A percentile compares a stretch with the other conserved stretches of the same genome.
Conservation (phyloP, 163 green algal genomes). For the Chlorella variabilis region DNA sequence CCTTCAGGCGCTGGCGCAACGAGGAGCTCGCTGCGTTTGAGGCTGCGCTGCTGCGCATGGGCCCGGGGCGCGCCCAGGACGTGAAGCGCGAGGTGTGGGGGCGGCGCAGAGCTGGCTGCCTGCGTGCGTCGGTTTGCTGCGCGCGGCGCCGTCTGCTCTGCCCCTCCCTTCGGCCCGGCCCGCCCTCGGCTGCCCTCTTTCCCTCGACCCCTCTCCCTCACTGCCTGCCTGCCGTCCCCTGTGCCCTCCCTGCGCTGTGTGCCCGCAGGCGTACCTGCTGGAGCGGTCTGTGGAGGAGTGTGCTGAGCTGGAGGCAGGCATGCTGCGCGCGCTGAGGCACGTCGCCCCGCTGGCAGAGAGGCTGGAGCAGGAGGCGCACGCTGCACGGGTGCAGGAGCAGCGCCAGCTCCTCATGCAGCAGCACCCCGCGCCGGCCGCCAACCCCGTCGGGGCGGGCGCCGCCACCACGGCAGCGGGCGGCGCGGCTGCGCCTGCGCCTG, state of each 20-base stretch:
- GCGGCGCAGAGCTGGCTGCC: too few relatives aligned
- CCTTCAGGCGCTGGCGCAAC: slow-evolving; percentile 46
- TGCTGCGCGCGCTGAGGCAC: neutral
- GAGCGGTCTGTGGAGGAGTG: slow-evolving; percentile 18
- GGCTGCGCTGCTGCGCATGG: slow-evolving; percentile 49
- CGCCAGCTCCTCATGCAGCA: neutral
- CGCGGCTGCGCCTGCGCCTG: neutral
- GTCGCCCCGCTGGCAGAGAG: neutral
- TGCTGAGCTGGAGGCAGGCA: slow-evolving; percentile 10
- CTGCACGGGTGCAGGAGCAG: neutral
- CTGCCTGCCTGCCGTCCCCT: neutral
- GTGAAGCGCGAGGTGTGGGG: slow-evolving; percentile 11
- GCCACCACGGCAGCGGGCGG: neutral
- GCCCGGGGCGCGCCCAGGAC: slow-evolving; percentile 32
- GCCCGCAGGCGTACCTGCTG: slow-evolving; percentile 16
- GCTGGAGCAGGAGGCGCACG: neutral
- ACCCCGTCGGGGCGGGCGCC: neutral
- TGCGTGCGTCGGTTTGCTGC: neutral
- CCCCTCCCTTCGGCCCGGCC: too few relatives aligned
- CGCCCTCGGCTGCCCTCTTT: too few relatives aligned
- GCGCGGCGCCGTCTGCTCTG: too few relatives aligned
- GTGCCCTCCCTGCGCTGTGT: neutral
- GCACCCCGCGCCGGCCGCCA: neutral
- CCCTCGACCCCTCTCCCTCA: too few relatives aligned
- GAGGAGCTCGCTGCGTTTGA: slow-evolving; percentile 55